A percentile compares a stretch with the other conserved stretches of the same genome.
Conservation (phyloP, 805 yeast genomes). For the Hanseniaspora opuntiae region DNA sequence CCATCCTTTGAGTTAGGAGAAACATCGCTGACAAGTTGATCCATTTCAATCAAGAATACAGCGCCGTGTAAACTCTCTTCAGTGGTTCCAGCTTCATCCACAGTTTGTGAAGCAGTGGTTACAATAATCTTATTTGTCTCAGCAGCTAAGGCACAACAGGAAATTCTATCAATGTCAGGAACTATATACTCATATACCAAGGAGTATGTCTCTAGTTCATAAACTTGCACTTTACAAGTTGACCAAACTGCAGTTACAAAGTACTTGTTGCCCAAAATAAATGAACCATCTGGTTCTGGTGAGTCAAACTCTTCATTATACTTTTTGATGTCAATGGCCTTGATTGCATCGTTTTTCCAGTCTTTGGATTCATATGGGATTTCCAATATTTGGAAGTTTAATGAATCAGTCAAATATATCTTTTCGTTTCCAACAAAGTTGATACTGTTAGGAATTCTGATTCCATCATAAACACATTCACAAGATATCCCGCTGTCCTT, state of each 20-base stretch:
- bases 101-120: constrained; percentile 38
- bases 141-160: constrained; percentile 57
- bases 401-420: constrained; percentile 44
- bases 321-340: constrained; percentile 26
- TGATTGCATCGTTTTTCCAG: constrained; percentile 27
- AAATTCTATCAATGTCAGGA: constrained; percentile 48
- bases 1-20: background rate
- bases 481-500: constrained; percentile 17
- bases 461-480: constrained; percentile 21
- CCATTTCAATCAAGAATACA: background rate
- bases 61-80: background rate
- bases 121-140: constrained; percentile 46
- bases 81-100: constrained; percentile 2
- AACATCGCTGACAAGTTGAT: background rate
- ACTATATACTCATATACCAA: constrained; percentile 41
- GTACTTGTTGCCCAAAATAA: constrained; percentile 40
- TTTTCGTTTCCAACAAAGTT: constrained; percentile 35
- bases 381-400: constrained; percentile 34
- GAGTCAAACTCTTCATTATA: constrained; percentile 19
- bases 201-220: constrained; percentile 21
- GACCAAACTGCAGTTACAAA: constrained; percentile 60
- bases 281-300: constrained; percentile 74
- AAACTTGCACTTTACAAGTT: constrained; percentile 42
- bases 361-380: constrained; percentile 26
- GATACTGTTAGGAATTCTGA: constrained; percentile 60